Evolutionary conservation across 768 basidiomycete genomes (phyloP).

Genomic region (Trametes punicea): DNA sequence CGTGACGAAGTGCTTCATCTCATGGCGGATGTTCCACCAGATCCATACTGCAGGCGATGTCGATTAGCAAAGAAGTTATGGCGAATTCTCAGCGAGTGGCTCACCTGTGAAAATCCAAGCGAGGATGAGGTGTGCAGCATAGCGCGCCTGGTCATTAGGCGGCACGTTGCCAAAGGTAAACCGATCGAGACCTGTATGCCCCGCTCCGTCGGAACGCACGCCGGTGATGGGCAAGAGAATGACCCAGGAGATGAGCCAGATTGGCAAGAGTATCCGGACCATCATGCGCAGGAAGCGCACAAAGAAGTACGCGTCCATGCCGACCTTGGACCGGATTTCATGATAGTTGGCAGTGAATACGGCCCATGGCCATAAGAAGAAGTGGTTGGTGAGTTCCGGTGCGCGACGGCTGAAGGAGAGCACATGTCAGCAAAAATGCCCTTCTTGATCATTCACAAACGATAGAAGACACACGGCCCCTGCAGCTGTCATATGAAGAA

Average conservation of each 20-base stretch:
- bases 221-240: constrained; percentile 76
- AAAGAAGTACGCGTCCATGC: constrained; percentile 91
- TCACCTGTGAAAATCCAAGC: constrained; percentile 76
- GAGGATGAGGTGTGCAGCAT: constrained; percentile 75
- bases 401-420: constrained; percentile 42
- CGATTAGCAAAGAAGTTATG: background rate
- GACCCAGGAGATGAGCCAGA: constrained; percentile 88
- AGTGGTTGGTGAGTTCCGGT: constrained; percentile 43
- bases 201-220: constrained; percentile 45
- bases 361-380: constrained; percentile 65
- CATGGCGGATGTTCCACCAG: constrained; percentile 72
- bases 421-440: constrained; percentile 3
- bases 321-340: constrained; percentile 64
- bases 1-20: constrained; percentile 78
- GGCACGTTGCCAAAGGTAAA: constrained; percentile 84
- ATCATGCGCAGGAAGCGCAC: constrained; percentile 88
- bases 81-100: constrained; percentile 24
- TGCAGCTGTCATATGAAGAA: too few species aligned
- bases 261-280: constrained; percentile 76
- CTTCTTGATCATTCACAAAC: background rate
- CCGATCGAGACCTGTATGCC: constrained; percentile 55
- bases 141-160: constrained; percentile 48
- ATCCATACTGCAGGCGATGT: constrained; percentile 62
- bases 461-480: too few species aligned
- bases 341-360: constrained; percentile 61